Conservation (phyloP, 495 filamentous ascomycete genomes). For the Corynascus novoguineensis region DNA sequence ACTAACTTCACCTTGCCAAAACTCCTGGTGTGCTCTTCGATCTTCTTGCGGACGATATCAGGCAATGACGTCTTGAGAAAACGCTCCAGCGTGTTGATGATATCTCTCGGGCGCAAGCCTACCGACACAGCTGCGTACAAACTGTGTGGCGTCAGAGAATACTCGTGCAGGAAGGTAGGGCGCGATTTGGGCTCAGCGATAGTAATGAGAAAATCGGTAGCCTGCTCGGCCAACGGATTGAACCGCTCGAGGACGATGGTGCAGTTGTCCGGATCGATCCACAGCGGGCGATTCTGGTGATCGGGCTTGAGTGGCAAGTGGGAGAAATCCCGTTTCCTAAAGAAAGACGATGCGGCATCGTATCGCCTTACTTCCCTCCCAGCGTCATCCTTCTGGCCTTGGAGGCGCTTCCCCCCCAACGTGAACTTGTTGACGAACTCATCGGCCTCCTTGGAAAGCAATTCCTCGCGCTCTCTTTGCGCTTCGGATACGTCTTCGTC, state of each 20-base stretch:
- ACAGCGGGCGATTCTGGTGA: slow-evolving; percentile 81
- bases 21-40: slow-evolving; percentile 75
- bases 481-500: slow-evolving; percentile 62
- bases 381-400: slow-evolving; percentile 18
- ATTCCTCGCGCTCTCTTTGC: slow-evolving; percentile 46
- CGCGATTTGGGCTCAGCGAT: slow-evolving; percentile 90
- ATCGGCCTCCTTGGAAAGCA: slow-evolving; percentile 56
- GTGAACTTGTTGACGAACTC: slow-evolving; percentile 48
- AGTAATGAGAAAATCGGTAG: slow-evolving; percentile 90
- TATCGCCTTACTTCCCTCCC: slow-evolving; percentile 22
- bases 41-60: slow-evolving; percentile 69
- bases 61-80: slow-evolving; percentile 84
- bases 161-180: slow-evolving; percentile 86
- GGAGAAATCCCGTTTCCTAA: slow-evolving; percentile 63
- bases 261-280: slow-evolving; percentile 80
- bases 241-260: slow-evolving; percentile 95
- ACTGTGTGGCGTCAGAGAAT: slow-evolving; percentile 83
- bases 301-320: slow-evolving; percentile 78
- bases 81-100: slow-evolving; percentile 78
- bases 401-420: slow-evolving; percentile 46
- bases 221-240: slow-evolving; percentile 73
- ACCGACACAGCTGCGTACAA: slow-evolving; percentile 93
- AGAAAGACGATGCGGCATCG: slow-evolving; percentile 45
- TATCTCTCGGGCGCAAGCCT: slow-evolving; percentile 79
- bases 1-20: slow-evolving; percentile 96